Evolutionary conservation across 2,329 filamentous ascomycete species (phyloP).

Genomic region (Fusarium vanettenii): DNA sequence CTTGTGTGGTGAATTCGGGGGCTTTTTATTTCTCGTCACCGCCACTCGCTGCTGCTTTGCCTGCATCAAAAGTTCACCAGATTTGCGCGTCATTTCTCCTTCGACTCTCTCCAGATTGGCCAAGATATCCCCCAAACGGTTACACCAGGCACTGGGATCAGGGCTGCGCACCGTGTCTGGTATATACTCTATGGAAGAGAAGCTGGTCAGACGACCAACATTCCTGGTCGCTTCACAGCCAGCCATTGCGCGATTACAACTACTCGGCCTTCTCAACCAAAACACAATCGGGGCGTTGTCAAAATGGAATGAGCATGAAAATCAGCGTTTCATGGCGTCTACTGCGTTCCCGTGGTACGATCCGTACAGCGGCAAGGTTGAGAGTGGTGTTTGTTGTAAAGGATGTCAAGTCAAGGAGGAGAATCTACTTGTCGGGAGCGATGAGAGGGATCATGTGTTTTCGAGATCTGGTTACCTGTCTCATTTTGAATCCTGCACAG

Average conservation of each 20-base stretch:
- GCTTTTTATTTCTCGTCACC: not conserved
- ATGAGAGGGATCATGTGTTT: constrained; percentile 20
- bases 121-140: not conserved
- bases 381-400: constrained; percentile 15
- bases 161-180: not conserved
- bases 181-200: not conserved
- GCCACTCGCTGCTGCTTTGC: not conserved
- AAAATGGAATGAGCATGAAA: not conserved
- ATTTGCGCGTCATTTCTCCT: not conserved
- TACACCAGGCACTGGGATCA: not conserved
- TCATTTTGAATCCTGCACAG: not conserved
- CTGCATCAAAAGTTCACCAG: not conserved
- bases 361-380: not conserved
- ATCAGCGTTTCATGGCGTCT: constrained; percentile 16
- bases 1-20: constrained; percentile 1
- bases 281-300: not conserved
- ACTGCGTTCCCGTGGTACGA: constrained; percentile 16
- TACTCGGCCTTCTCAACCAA: not conserved
- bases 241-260: not conserved
- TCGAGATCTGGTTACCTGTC: not conserved
- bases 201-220: not conserved
- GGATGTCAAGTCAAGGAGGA: constrained; percentile 23
- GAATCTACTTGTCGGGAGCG: not conserved
- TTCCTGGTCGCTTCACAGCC: not conserved
- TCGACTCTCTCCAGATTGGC: not conserved